These are phyloP conservation scores for Phaeosphaeriaceae sp. DNA, from an alignment of 2,329 filamentous ascomycete genomes.

Conservation along the genomic window DNA sequence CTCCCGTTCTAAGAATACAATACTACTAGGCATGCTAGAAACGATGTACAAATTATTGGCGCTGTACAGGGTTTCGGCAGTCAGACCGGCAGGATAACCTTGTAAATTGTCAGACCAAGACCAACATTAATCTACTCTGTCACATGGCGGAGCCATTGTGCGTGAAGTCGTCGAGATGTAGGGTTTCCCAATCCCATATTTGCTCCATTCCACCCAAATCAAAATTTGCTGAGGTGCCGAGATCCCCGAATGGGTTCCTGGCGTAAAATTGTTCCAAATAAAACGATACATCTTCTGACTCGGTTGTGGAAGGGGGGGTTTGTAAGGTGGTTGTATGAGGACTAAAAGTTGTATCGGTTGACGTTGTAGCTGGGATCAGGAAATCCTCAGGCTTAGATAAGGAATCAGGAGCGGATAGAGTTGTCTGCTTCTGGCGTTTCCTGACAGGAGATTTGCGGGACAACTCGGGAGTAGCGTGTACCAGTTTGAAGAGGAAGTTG, in stretches of 20 bases:
- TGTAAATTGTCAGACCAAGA: no score
- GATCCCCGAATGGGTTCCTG: conserved; percentile 30
- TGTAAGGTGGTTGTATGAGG: not conserved
- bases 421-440: conserved; percentile 26
- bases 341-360: not conserved
- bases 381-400: conserved; percentile 1
- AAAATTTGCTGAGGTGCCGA: conserved; percentile 10
- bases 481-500: conserved; percentile 39
- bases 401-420: not conserved
- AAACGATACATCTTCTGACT: conserved; percentile 28
- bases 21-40: no score
- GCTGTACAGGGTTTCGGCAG: no score
- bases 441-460: conserved; percentile 12
- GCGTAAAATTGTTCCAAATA: conserved; percentile 39
- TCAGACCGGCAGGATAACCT: no score
- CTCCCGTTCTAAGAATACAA: no score
- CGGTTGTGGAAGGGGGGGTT: conserved; percentile 1
- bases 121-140: no score
- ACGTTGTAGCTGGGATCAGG: not conserved
- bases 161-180: conserved; percentile 29
- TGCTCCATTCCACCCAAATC: conserved; percentile 42
- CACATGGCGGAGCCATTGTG: no score
- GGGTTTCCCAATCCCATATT: conserved; percentile 40
- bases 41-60: no score
- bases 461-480: conserved; percentile 35